Evolutionary conservation across 306 rosid species (phyloP).

Genomic region (Lupinus albus): DNA sequence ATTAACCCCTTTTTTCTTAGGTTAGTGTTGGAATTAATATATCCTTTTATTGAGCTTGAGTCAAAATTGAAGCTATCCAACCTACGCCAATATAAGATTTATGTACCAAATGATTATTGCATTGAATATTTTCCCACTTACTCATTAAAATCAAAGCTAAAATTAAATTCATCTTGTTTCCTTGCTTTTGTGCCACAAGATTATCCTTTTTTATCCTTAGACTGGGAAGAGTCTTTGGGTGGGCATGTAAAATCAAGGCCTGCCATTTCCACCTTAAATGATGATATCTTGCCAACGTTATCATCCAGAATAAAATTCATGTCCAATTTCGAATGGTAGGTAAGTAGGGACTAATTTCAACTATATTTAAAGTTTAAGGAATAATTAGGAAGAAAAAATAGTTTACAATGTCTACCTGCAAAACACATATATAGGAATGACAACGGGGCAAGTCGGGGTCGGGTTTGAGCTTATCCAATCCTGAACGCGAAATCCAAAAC

Average conservation of each 20-base stretch:
- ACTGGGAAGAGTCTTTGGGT: slow-evolving; percentile 56
- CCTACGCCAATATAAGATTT: slow-evolving; percentile 45
- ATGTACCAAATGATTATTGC: slow-evolving; percentile 13
- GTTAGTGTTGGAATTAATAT: slow-evolving; percentile 45
- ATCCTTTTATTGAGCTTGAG: slow-evolving; percentile 48
- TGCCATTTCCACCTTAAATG: slow-evolving; percentile 86
- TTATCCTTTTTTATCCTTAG: slow-evolving; percentile 58
- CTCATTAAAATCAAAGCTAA: slow-evolving; percentile 86
- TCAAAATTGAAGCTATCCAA: slow-evolving; percentile 73
- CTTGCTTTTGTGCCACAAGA: slow-evolving; percentile 57
- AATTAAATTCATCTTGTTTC: slow-evolving; percentile 56
- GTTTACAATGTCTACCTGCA: no score
- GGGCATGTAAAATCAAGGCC: slow-evolving; percentile 76
- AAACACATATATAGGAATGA: no score
- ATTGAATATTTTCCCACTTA: slow-evolving; percentile 48
- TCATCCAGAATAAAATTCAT: slow-evolving; percentile 81
- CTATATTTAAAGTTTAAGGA: no score
- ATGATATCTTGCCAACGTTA: slow-evolving; percentile 71
- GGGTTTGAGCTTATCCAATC: no score
- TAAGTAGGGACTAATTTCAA: no score
- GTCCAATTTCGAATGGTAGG: no score
- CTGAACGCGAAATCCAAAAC: no score
- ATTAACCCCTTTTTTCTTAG: slow-evolving; percentile 48
- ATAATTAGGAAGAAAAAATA: no score
- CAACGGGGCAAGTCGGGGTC: no score